Evolutionary conservation across 257 asterid genomes (phyloP).

Genomic region (Petunia secreta): DNA sequence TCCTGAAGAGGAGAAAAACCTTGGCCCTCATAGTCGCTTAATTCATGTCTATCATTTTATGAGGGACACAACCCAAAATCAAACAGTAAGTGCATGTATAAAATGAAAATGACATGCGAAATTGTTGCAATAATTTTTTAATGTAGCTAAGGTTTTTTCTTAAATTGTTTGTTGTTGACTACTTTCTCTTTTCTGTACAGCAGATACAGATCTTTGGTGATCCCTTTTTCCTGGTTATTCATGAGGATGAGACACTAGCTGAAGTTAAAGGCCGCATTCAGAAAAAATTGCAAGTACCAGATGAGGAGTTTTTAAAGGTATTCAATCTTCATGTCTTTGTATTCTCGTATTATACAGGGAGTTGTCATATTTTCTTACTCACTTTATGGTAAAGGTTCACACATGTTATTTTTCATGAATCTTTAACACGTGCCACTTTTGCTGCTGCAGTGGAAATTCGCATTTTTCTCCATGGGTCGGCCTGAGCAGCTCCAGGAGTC

Average conservation of each 20-base stretch:
- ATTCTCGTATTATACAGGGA: slow-evolving; percentile 3
- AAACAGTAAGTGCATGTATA: slow-evolving; percentile 42
- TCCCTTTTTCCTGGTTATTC: slow-evolving; percentile 72
- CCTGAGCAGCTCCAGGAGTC: slow-evolving; percentile 70
- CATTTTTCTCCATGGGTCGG: slow-evolving; percentile 65
- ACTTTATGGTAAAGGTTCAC: neutral
- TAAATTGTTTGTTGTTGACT: slow-evolving; percentile 4
- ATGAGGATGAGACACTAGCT: slow-evolving; percentile 64
- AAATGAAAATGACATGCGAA: neutral
- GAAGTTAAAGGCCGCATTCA: slow-evolving; percentile 66
- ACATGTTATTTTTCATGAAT: slow-evolving; percentile 16
- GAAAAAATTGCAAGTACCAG: slow-evolving; percentile 63
- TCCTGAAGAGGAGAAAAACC: slow-evolving; percentile 72
- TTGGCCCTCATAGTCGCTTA: slow-evolving; percentile 60
- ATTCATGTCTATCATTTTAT: slow-evolving; percentile 67
- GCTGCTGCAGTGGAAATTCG: slow-evolving; percentile 66
- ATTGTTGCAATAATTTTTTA: neutral
- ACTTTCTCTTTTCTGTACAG: slow-evolving; percentile 24
- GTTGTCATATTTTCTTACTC: neutral
- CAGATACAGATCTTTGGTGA: slow-evolving; percentile 69
- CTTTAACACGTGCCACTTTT: neutral
- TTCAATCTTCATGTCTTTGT: slow-evolving; percentile 20
- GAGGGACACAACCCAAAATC: slow-evolving; percentile 60
- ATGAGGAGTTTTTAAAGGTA: slow-evolving; percentile 76
- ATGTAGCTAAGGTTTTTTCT: neutral